Evolutionary conservation across 2,329 filamentous ascomycete genomes (phyloP).

Genomic region (Dichotomopilus funicola): DNA sequence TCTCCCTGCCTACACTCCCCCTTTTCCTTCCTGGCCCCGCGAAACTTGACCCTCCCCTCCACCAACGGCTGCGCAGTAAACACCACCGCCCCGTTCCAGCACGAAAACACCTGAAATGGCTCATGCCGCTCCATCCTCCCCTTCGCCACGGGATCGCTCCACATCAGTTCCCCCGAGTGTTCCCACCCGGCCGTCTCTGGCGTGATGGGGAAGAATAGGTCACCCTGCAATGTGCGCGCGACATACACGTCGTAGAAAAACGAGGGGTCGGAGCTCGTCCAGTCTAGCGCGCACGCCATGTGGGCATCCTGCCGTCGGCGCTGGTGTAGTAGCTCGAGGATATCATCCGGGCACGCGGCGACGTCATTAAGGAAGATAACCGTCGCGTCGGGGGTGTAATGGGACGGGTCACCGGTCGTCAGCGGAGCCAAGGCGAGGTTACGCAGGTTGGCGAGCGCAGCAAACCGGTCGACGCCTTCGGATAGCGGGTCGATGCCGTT

Average conservation of each 20-base stretch:
- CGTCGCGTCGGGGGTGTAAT: slow-evolving; percentile 21
- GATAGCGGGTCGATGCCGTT: slow-evolving; percentile 37
- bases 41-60: slow-evolving; percentile 38
- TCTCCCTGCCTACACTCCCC: slow-evolving; percentile 50
- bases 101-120: slow-evolving; percentile 54
- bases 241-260: slow-evolving; percentile 53
- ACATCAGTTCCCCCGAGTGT: slow-evolving; percentile 44
- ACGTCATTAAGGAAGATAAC: slow-evolving; percentile 51
- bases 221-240: slow-evolving; percentile 44
- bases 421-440: slow-evolving; percentile 41
- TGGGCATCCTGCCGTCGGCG: slow-evolving; percentile 39
- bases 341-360: slow-evolving; percentile 45
- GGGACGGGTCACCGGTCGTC: slow-evolving; percentile 30
- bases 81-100: slow-evolving; percentile 52
- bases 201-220: slow-evolving; percentile 49
- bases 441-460: slow-evolving; percentile 42
- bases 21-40: slow-evolving; percentile 26
- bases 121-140: slow-evolving; percentile 29
- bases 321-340: slow-evolving; percentile 50
- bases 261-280: slow-evolving; percentile 41
- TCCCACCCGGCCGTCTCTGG: slow-evolving; percentile 41
- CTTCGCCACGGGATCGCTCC: slow-evolving; percentile 36
- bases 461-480: slow-evolving; percentile 37
- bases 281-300: slow-evolving; percentile 55
- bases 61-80: slow-evolving; percentile 41